A percentile compares a stretch with the other conserved stretches of the same genome.
Conservation (phyloP, 1,284 basidiomycete species). For the Ceratobasidium sp. region DNA sequence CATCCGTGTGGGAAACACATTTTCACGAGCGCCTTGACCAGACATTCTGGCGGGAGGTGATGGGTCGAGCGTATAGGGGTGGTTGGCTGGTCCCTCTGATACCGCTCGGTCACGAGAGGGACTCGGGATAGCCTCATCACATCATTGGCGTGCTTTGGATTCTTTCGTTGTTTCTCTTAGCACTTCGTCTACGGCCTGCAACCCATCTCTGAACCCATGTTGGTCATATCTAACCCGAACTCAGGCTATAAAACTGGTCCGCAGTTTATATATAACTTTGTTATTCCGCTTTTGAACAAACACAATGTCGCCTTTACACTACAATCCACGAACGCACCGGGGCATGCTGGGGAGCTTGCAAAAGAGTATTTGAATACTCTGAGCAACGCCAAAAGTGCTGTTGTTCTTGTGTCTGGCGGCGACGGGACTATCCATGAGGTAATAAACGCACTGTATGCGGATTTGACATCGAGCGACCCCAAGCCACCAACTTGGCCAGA, state of each 20-base stretch:
- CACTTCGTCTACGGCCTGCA: not conserved
- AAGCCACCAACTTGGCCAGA: slow-evolving; percentile 59
- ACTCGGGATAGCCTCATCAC: slow-evolving; percentile 12
- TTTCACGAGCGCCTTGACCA: slow-evolving; percentile 87
- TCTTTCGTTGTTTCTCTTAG: not conserved
- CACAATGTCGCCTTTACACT: slow-evolving; percentile 54
- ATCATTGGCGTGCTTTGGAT: not conserved
- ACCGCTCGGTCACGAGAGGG: slow-evolving; percentile 17
- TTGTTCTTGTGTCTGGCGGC: slow-evolving; percentile 78
- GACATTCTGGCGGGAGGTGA: slow-evolving; percentile 68
- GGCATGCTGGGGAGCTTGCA: slow-evolving; percentile 65
- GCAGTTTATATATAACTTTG: slow-evolving; percentile 65
- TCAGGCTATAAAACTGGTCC: slow-evolving; percentile 59
- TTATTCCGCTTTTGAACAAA: slow-evolving; percentile 71
- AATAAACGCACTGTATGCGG: slow-evolving; percentile 66
- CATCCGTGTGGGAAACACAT: slow-evolving; percentile 95
- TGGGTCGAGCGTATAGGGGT: too few relatives aligned
- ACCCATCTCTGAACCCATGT: slow-evolving; percentile 28
- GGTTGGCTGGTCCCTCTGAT: too few relatives aligned
- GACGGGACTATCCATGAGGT: slow-evolving; percentile 93
- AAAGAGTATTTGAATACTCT: slow-evolving; percentile 43
- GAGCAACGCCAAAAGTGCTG: slow-evolving; percentile 51
- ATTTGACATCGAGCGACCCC: slow-evolving; percentile 50
- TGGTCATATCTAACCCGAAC: slow-evolving; percentile 60
- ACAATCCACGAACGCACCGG: slow-evolving; percentile 62